A percentile compares a stretch with the other conserved stretches of the same genome.
These are phyloP conservation scores for Mycena galopus DNA, from an alignment of 768 basidiomycete species.

Conservation along the genomic window DNA sequence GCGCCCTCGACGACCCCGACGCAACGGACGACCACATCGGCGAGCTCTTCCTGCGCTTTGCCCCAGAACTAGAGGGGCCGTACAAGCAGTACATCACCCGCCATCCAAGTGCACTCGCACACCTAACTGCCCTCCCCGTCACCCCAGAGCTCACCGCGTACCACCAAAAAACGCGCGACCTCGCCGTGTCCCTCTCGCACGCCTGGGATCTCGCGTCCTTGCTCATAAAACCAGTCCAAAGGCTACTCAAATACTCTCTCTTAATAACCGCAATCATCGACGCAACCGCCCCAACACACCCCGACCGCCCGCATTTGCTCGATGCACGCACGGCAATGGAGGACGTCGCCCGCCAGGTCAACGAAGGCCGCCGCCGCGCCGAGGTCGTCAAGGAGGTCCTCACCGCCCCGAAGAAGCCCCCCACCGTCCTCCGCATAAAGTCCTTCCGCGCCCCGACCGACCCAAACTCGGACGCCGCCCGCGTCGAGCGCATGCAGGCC, in stretches of 20 bases:
- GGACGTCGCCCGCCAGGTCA: conserved; percentile 80
- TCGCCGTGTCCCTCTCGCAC: conserved; percentile 81
- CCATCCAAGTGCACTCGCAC: conserved; percentile 80
- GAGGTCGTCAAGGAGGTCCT: conserved; percentile 87
- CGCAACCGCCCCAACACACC: conserved; percentile 77
- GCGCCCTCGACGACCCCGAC: conserved; percentile 69
- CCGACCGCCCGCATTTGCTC: conserved; percentile 71
- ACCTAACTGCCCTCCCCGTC: conserved; percentile 60
- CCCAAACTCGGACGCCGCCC: conserved; percentile 57
- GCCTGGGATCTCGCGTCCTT: conserved; percentile 95
- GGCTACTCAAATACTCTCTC: conserved; percentile 93
- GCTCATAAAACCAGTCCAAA: conserved; percentile 97
- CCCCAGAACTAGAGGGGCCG: conserved; percentile 72
- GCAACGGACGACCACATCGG: conserved; percentile 79
- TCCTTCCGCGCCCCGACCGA: conserved; percentile 38
- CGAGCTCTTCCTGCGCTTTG: conserved; percentile 65
- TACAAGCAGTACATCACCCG: conserved; percentile 88
- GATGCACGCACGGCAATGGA: conserved; percentile 73
- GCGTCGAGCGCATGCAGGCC: conserved; percentile 67
- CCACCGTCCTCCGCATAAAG: conserved; percentile 41
- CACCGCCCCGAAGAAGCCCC: conserved; percentile 56
- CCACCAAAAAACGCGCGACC: conserved; percentile 71
- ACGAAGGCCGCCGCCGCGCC: conserved; percentile 80
- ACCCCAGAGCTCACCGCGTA: conserved; percentile 71
- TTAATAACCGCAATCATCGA: conserved; percentile 83